Conservation (phyloP, 192 early-diverging fungal genomes). For the Funneliformis geosporum region DNA sequence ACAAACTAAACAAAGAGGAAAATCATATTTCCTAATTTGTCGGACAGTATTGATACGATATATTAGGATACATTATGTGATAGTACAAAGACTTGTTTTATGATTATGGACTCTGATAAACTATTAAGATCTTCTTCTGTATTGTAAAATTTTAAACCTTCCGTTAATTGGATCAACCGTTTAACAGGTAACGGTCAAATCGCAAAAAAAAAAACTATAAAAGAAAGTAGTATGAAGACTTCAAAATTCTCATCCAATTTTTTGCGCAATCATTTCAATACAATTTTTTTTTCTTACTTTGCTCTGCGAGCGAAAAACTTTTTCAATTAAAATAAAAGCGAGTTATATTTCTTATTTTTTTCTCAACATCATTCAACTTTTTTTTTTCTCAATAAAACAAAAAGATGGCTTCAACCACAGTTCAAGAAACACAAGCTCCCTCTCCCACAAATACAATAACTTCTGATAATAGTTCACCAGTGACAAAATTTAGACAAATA, state of each 20-base stretch:
- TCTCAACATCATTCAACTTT: too few relatives aligned
- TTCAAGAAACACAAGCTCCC: neutral
- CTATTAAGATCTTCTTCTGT: neutral
- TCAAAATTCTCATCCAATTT: neutral
- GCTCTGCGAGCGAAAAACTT: neutral
- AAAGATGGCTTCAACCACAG: neutral
- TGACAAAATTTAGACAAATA: conserved; percentile 19
- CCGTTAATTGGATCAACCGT: neutral
- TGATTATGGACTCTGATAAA: neutral
- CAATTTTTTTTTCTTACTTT: neutral
- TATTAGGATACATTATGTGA: neutral
- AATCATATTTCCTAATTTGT: neutral
- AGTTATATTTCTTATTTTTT: neutral
- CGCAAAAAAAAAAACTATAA: neutral
- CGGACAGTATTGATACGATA: neutral
- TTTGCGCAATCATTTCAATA: neutral
- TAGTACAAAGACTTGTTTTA: neutral
- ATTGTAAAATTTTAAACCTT: neutral
- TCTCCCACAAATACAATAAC: neutral
- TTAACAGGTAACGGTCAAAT: neutral
- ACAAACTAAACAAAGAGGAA: neutral
- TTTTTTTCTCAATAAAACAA: neutral
- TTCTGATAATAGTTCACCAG: neutral
- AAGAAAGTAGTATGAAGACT: neutral
- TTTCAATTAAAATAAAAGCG: neutral